These are phyloP conservation scores for Stygiomarasmius scandens DNA, from an alignment of 1,284 basidiomycete genomes.

Conservation along the genomic window DNA sequence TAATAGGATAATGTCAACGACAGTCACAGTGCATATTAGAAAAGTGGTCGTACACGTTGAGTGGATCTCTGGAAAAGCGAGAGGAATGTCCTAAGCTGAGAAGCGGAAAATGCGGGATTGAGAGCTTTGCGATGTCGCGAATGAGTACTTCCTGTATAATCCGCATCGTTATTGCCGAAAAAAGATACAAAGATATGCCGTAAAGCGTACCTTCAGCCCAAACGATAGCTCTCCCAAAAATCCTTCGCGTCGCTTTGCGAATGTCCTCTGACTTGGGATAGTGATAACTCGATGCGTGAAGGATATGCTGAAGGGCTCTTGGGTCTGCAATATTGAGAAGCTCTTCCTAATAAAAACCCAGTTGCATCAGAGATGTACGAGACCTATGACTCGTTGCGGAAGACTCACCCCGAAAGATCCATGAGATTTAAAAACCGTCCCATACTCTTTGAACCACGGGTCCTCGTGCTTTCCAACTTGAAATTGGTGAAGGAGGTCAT, in stretches of 20 bases:
- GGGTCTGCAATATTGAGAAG: slow-evolving; percentile 28
- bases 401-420: slow-evolving; percentile 27
- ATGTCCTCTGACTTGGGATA: slow-evolving; percentile 21
- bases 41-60: slow-evolving; percentile 6
- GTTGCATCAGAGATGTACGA: not conserved
- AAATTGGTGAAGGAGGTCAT: slow-evolving; percentile 24
- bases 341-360: slow-evolving; percentile 14
- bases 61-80: slow-evolving; percentile 23
- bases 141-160: slow-evolving; percentile 21
- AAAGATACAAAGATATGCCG: not conserved
- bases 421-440: slow-evolving; percentile 26
- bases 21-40: too few species aligned
- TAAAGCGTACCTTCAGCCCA: slow-evolving; percentile 20
- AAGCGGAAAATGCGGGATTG: slow-evolving; percentile 30
- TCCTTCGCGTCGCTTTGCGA: slow-evolving; percentile 8
- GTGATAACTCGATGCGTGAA: slow-evolving; percentile 29
- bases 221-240: slow-evolving; percentile 25
- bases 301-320: slow-evolving; percentile 28
- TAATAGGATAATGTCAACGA: not conserved
- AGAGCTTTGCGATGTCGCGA: slow-evolving; percentile 30
- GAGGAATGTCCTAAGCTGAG: slow-evolving; percentile 25
- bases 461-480: slow-evolving; percentile 34
- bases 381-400: slow-evolving; percentile 7
- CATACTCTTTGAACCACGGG: slow-evolving; percentile 30
- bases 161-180: not conserved